Evolutionary conservation across 2,329 filamentous ascomycete genomes (phyloP).

Genomic region (Fusarium pseudoanthophilum): DNA sequence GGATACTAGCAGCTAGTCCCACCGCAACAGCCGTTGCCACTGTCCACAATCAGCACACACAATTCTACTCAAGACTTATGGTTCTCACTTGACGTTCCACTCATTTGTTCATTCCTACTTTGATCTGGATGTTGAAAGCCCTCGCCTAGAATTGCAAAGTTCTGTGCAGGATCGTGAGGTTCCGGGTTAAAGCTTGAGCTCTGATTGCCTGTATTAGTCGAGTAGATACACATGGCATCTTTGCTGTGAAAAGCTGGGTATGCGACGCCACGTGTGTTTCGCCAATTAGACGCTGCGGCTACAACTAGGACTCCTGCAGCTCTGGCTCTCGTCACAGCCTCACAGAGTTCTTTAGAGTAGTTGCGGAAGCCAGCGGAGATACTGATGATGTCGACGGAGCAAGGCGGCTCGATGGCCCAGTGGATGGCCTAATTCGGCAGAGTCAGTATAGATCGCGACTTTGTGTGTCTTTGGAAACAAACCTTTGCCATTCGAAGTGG

Average conservation of each 20-base stretch:
- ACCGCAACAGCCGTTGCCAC: neutral
- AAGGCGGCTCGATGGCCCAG: neutral
- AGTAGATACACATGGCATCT: neutral
- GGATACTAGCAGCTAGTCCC: fast-evolving
- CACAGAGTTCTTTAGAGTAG: neutral
- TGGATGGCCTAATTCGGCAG: fast-evolving
- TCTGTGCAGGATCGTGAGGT: fast-evolving
- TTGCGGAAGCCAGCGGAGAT: neutral
- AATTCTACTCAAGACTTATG: no score
- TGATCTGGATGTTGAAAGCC: neutral
- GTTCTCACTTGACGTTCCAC: neutral
- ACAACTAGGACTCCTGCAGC: fast-evolving
- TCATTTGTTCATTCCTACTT: neutral
- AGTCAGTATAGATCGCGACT: no score
- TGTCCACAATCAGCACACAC: no score
- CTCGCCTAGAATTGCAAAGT: neutral
- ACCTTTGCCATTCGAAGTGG: neutral
- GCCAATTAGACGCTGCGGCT: fast-evolving
- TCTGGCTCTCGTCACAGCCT: fast-evolving
- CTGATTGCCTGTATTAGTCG: neutral
- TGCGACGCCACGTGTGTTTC: no score
- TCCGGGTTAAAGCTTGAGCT: neutral
- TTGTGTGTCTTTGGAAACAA: no score
- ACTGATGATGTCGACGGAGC: neutral
- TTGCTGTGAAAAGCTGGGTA: no score